These are phyloP conservation scores for Hypholoma sublateritium DNA, from an alignment of 768 basidiomycete species.

Conservation along the genomic window DNA sequence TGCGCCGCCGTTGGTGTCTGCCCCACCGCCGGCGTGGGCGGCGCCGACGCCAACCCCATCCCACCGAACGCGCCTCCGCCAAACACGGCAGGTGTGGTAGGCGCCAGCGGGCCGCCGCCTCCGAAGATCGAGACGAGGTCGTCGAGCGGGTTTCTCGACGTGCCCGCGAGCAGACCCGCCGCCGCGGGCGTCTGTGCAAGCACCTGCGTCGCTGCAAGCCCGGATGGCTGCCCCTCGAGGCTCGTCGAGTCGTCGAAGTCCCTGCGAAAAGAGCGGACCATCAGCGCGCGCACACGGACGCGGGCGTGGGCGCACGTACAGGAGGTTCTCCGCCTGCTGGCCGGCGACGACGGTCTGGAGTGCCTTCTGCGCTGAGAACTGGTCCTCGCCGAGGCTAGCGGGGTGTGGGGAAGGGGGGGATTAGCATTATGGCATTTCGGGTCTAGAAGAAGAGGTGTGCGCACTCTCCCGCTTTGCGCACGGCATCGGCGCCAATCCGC, in stretches of 20 bases:
- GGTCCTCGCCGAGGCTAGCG: constrained; percentile 63
- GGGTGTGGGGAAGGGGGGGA: background rate
- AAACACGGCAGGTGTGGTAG: constrained; percentile 15
- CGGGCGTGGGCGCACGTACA: constrained; percentile 38
- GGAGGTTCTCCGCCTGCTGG: constrained; percentile 91
- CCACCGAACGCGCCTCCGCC: constrained; percentile 16
- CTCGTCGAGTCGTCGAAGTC: constrained; percentile 83
- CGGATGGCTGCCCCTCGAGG: constrained; percentile 64
- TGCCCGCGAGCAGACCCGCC: constrained; percentile 71
- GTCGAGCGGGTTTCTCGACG: constrained; percentile 87
- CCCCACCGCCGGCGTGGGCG: constrained; percentile 29
- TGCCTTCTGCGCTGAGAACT: constrained; percentile 73
- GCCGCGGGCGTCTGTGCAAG: constrained; percentile 72
- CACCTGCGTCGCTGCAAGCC: constrained; percentile 76
- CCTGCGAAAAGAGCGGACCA: constrained; percentile 22
- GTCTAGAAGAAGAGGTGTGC: constrained; percentile 24
- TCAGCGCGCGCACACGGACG: background rate
- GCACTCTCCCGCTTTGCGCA: constrained; percentile 66
- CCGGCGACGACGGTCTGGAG: constrained; percentile 90
- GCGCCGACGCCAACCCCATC: constrained; percentile 22
- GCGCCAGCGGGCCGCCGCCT: constrained; percentile 30
- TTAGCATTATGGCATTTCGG: background rate
- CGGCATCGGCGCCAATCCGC: constrained; percentile 78
- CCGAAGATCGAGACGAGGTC: constrained; percentile 95
- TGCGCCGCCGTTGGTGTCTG: constrained; percentile 16